These are phyloP conservation scores for Abrus precatorius DNA, from an alignment of 306 rosid genomes.

Conservation along the genomic window DNA sequence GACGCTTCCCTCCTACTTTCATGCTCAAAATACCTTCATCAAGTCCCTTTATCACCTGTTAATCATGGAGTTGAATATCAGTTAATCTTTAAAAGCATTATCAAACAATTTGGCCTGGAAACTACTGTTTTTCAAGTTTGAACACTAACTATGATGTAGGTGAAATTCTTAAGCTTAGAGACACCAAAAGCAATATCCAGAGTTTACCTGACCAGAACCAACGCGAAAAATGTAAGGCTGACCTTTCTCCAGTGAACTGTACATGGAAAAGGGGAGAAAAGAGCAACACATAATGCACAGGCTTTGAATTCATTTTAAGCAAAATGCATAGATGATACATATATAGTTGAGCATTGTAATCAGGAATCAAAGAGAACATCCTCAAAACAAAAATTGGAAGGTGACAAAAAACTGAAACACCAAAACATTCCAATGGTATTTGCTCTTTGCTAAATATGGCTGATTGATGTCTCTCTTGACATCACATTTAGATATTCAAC, in stretches of 20 bases:
- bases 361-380: conserved; percentile 15
- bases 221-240: conserved; percentile 83
- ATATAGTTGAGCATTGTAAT: conserved; percentile 31
- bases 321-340: not conserved
- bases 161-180: conserved; percentile 16
- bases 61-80: conserved; percentile 46
- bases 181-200: conserved; percentile 17
- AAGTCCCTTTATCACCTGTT: conserved; percentile 96
- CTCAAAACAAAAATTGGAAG: conserved; percentile 40
- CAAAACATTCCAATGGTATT: conserved; percentile 19
- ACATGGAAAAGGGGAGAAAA: conserved; percentile 29
- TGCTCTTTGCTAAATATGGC: not conserved
- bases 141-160: conserved; percentile 13
- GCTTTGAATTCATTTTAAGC: conserved; percentile 24
- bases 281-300: conserved; percentile 36
- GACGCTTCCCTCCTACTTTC: conserved; percentile 93
- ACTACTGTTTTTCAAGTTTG: conserved; percentile 23
- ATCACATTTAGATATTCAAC: conserved; percentile 11
- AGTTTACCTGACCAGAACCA: conserved; percentile 88
- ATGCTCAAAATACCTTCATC: conserved; percentile 93
- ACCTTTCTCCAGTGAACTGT: conserved; percentile 95
- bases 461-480: conserved; percentile 26
- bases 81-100: conserved; percentile 20
- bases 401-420: not conserved
- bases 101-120: conserved; percentile 9